phyloP scores from a whole-genome alignment of 176 grass and related monocot species.

The Carex myosuroides region DNA sequence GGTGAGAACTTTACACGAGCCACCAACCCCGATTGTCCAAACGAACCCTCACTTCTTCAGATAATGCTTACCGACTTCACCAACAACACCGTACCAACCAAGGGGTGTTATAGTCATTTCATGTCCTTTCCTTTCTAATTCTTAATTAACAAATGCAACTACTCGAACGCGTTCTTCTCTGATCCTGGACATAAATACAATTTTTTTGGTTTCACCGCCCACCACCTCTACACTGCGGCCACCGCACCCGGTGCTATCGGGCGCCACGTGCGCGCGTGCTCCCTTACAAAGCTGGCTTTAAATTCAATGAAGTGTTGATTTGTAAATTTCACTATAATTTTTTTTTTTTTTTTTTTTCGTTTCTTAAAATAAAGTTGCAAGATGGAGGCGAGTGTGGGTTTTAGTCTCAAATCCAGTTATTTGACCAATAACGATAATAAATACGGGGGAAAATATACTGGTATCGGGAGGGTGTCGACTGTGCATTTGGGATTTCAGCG shows the following conservation, averaged over 20 bases:
- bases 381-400: constrained; percentile 19
- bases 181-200: constrained; percentile 3
- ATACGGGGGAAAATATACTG: neutral
- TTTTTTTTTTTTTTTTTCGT: neutral
- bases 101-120: constrained; percentile 9
- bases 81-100: neutral
- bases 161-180: constrained; percentile 16
- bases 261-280: neutral
- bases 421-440: constrained; percentile 2
- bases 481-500: constrained; percentile 9
- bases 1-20: neutral
- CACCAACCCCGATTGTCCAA: constrained; percentile 12
- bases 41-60: neutral
- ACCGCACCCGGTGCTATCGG: constrained; percentile 6
- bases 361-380: neutral
- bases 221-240: neutral
- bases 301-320: neutral
- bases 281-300: neutral
- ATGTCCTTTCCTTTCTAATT: neutral
- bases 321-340: neutral
- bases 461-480: neutral
- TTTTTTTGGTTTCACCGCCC: neutral
- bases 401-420: constrained; percentile 26
- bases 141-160: constrained; percentile 25
- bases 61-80: neutral